Evolutionary conservation across 2,329 filamentous ascomycete species (phyloP), one percentile per base, ranked within the genome.

Genomic region (Emericellopsis atlantica): DNA sequence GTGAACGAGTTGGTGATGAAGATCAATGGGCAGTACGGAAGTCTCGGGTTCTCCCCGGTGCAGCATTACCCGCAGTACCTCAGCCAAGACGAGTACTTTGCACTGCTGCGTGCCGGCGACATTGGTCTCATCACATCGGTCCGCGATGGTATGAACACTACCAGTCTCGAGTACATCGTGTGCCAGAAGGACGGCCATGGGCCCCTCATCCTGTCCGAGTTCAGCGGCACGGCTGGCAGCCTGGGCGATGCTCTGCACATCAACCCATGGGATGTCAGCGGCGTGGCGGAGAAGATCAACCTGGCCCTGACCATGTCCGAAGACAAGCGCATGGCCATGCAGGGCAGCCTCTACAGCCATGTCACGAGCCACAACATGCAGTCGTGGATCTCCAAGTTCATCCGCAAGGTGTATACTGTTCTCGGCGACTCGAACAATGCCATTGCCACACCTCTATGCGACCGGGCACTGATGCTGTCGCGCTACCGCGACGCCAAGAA

Each of bases 121-220:
- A 85, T 95, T 49, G 90, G 88, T 4, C 70, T 96, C 39, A 95
- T 96, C 60, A 95, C 92, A 6, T 95, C 87, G 50, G 89, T 96
- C 18, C 79, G 90, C 45, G 92, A 96, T 58, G 90, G 90, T 44
- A 95, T 96, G 89, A 96, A 95, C 66, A 95, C 90, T 1, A 95
- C 89, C 16, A 93, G 87, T 57, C 69, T 96, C 50, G 92, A 96
- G 61, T 96, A 95, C 57, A 80, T 96, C 43, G 75, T 95, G 43
- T 94, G 87, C 59, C 90, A 96, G 61, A 84, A 86, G 53, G 82
- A 92, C 47, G 81, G 80, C 43, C 79, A 89, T 50, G 85, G 89
- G 1, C 90, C 89, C 2, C 68, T 96, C 37, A 95, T 96, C 49
- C 75, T 96, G 21, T 96, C 92, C 12, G 90, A 96, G 59, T 96